Conservation (phyloP, 2,329 filamentous ascomycete genomes). For the Aspergillus carbonarius region DNA sequence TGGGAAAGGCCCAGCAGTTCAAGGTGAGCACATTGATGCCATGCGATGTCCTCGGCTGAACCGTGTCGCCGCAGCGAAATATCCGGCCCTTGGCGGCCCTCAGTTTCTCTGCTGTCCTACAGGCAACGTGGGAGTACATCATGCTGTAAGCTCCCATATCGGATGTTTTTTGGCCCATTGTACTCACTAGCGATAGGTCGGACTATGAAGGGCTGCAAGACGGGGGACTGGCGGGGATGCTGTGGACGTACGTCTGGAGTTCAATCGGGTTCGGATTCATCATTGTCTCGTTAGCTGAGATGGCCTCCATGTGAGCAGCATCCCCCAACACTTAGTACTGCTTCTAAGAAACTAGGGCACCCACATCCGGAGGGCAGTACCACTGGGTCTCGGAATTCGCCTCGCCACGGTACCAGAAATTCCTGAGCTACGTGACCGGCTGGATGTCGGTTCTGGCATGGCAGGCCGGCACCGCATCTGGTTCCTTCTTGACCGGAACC, state of each 20-base stretch:
- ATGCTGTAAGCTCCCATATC: slow-evolving; percentile 26
- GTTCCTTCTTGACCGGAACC: slow-evolving; percentile 49
- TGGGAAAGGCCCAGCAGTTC: slow-evolving; percentile 33
- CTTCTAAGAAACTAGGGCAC: slow-evolving; percentile 39
- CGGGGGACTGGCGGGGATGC: slow-evolving; percentile 26
- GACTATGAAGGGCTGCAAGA: slow-evolving; percentile 27
- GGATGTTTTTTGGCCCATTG: background rate
- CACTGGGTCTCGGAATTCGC: slow-evolving; percentile 60
- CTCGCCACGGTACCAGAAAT: slow-evolving; percentile 49
- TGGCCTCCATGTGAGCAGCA: slow-evolving; percentile 44
- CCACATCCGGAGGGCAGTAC: slow-evolving; percentile 59
- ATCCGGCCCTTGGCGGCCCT: slow-evolving; percentile 34
- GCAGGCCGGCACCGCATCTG: slow-evolving; percentile 51
- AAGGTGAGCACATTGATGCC: slow-evolving; percentile 16
- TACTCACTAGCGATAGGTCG: slow-evolving; percentile 12
- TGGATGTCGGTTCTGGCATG: slow-evolving; percentile 54
- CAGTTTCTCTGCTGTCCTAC: slow-evolving; percentile 36
- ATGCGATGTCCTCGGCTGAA: background rate
- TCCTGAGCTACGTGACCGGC: slow-evolving; percentile 55
- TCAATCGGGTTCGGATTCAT: slow-evolving; percentile 69
- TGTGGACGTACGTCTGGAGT: slow-evolving; percentile 42
- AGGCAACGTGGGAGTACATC: slow-evolving; percentile 39
- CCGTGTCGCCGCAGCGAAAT: slow-evolving; percentile 26
- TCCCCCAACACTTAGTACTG: background rate
- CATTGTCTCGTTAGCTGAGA: slow-evolving; percentile 60